These are phyloP conservation scores for Fusarium staphyleae DNA, from an alignment of 2,329 filamentous ascomycete genomes.

Conservation along the genomic window DNA sequence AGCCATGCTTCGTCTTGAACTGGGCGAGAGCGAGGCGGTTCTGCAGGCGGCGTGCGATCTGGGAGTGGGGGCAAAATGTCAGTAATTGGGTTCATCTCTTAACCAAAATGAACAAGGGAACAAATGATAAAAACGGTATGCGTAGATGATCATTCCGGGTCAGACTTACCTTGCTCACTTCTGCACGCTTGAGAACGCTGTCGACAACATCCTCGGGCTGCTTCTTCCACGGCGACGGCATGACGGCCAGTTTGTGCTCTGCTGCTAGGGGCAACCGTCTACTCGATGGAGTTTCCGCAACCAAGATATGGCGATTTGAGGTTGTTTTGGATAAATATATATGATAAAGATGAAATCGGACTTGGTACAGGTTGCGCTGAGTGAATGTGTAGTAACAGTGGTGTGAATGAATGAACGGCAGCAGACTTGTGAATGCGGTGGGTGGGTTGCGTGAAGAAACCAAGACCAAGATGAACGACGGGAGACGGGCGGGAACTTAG, in stretches of 20 bases:
- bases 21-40: conserved; percentile 94
- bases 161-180: conserved; percentile 74
- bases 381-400: too few species aligned
- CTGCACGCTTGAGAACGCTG: conserved; percentile 74
- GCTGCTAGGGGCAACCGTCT: conserved; percentile 35
- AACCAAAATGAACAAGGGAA: background rate
- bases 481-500: background rate
- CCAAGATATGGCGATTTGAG: conserved; percentile 9
- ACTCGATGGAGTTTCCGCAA: conserved; percentile 3
- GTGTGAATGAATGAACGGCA: conserved; percentile 7
- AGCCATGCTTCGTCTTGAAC: conserved; percentile 96
- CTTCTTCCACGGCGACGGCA: conserved; percentile 69
- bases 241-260: conserved; percentile 46
- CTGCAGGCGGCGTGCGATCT: conserved; percentile 94
- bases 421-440: background rate
- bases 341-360: background rate
- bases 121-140: background rate
- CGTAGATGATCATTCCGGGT: background rate
- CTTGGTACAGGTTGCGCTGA: background rate
- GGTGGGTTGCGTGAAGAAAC: conserved; percentile 9
- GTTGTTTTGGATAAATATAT: background rate
- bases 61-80: conserved; percentile 36
- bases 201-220: conserved; percentile 71
- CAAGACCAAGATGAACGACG: conserved; percentile 7
- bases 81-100: conserved; percentile 12